These are phyloP conservation scores for Hypholoma sublateritium DNA, from an alignment of 768 basidiomycete genomes.

Conservation along the genomic window DNA sequence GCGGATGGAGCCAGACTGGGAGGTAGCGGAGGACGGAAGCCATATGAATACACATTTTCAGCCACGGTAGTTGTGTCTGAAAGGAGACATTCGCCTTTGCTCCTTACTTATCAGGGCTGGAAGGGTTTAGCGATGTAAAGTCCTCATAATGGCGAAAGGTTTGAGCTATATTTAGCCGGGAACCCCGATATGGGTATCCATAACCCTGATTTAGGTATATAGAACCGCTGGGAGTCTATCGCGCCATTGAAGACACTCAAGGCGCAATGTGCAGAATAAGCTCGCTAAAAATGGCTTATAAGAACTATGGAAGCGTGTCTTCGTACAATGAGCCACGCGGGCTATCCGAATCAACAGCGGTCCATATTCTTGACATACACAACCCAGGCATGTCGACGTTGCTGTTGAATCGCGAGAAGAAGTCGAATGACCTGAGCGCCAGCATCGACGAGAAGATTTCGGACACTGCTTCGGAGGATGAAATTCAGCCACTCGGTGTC, in stretches of 20 bases:
- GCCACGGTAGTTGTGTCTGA: too few species aligned
- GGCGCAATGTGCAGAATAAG: slow-evolving; percentile 14
- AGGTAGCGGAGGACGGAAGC: too few species aligned
- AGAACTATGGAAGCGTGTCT: neutral
- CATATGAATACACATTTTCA: too few species aligned
- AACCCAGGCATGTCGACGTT: slow-evolving; percentile 12
- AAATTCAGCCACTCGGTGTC: slow-evolving; percentile 6
- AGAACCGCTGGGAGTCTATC: slow-evolving; percentile 10
- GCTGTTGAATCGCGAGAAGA: slow-evolving; percentile 5
- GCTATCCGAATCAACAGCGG: neutral
- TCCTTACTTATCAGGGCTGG: too few species aligned
- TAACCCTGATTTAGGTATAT: slow-evolving; percentile 9
- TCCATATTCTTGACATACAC: neutral
- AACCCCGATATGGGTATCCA: slow-evolving; percentile 15
- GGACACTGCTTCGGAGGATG: slow-evolving; percentile 4
- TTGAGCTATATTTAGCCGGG: too few species aligned
- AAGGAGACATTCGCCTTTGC: too few species aligned
- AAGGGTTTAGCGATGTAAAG: too few species aligned
- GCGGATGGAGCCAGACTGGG: too few species aligned
- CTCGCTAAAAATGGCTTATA: neutral
- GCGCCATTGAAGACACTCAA: slow-evolving; percentile 21
- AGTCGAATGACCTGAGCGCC: neutral
- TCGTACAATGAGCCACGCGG: neutral
- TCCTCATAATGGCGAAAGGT: too few species aligned
- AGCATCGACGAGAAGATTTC: slow-evolving; percentile 12